Conservation (phyloP, 78 protist species). For the Tieghemostelium lacteum region DNA sequence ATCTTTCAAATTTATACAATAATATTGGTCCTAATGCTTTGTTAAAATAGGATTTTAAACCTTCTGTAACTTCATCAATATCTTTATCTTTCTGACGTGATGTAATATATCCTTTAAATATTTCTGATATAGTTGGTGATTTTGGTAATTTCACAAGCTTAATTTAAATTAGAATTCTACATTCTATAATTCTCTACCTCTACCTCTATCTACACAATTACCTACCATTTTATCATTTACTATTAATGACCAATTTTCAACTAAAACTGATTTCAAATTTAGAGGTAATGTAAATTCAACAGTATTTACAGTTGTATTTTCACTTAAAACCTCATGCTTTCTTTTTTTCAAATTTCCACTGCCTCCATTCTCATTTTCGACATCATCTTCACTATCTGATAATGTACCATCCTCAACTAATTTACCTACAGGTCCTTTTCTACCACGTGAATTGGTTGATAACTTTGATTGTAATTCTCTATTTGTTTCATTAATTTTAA, state of each 20-base stretch:
- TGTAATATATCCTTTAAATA: constrained; percentile 1
- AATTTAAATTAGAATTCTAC: neutral
- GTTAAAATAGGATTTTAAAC: constrained; percentile 41
- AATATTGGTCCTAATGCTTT: constrained; percentile 50
- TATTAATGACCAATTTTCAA: constrained; percentile 38
- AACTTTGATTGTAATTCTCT: constrained; percentile 7
- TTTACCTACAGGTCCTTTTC: no score
- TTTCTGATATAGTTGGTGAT: constrained; percentile 7
- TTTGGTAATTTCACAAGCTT: constrained; percentile 45
- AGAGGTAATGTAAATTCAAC: constrained; percentile 4
- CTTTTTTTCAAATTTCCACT: constrained; percentile 9
- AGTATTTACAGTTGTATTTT: neutral
- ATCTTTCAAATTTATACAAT: constrained; percentile 64
- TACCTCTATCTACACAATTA: neutral
- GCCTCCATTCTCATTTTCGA: neutral
- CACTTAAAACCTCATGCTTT: neutral
- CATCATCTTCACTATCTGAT: neutral
- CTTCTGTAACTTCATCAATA: constrained; percentile 2
- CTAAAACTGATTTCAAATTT: constrained; percentile 2
- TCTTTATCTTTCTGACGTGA: neutral
- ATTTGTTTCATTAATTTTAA: constrained; percentile 28
- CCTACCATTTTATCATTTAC: constrained; percentile 55
- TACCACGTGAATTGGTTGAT: no score
- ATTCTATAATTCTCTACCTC: neutral
- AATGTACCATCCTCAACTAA: neutral